phyloP scores from a whole-genome alignment of 805 yeast species.

The Teunomyces stri region DNA sequence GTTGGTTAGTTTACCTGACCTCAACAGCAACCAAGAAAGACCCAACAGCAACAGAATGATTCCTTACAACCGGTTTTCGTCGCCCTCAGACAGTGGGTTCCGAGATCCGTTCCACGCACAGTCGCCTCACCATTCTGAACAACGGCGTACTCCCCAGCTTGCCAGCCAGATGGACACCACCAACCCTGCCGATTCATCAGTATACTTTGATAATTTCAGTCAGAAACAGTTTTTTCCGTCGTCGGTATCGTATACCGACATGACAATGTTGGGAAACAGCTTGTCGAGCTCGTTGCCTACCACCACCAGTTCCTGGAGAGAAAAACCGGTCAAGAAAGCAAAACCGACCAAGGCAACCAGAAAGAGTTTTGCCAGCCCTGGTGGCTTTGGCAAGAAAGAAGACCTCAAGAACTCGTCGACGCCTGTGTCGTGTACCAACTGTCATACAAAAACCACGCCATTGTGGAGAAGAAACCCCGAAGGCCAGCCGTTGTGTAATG shows the following conservation, averaged over 20 bases:
- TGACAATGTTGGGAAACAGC: background rate
- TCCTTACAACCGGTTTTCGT: background rate
- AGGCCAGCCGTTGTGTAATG: conserved; percentile 92
- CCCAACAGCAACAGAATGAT: background rate
- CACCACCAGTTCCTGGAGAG: conserved; percentile 3
- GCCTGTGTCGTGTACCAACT: conserved; percentile 65
- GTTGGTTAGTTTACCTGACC: conserved; percentile 30
- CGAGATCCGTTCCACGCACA: background rate
- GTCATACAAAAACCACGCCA: conserved; percentile 91
- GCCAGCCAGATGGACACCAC: conserved; percentile 1
- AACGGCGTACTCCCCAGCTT: background rate
- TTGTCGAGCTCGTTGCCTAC: conserved; percentile 12
- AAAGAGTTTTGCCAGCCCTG: conserved; percentile 5
- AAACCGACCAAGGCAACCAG: conserved; percentile 5
- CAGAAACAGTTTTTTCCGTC: background rate
- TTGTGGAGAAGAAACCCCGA: conserved; percentile 92
- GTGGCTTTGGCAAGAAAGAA: background rate
- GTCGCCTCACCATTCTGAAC: background rate
- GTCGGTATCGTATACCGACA: background rate
- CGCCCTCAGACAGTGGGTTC: background rate
- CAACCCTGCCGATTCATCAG: background rate
- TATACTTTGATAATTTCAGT: conserved; percentile 1
- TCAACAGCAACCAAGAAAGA: background rate
- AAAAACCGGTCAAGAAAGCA: conserved; percentile 3
- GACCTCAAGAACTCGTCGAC: background rate